Conservation (phyloP, 805 yeast genomes). For the Schizosaccharomyces lindneri region DNA sequence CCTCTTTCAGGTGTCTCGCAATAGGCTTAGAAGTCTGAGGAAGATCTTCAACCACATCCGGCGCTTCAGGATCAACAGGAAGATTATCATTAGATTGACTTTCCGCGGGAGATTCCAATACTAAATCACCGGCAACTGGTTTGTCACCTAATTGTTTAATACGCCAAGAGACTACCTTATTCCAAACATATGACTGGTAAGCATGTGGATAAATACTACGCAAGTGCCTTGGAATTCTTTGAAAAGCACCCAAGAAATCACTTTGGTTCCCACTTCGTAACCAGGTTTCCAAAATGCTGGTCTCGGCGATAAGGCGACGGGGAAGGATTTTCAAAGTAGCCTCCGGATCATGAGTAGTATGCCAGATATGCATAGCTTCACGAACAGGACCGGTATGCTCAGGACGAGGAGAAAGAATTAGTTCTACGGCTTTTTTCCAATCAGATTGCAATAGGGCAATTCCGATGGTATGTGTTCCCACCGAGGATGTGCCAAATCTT, state of each 20-base stretch:
- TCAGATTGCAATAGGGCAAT: conserved; percentile 39
- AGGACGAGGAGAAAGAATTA: conserved; percentile 39
- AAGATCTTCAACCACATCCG: neutral
- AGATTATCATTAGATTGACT: conserved; percentile 21
- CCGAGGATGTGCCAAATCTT: conserved; percentile 84
- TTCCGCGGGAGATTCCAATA: conserved; percentile 19
- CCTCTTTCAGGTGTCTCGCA: conserved; percentile 22
- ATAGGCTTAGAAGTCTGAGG: neutral
- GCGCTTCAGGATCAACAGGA: conserved; percentile 24
- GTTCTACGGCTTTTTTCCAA: conserved; percentile 58
- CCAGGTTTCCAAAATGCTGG: conserved; percentile 38
- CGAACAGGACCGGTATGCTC: conserved; percentile 5
- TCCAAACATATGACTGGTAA: conserved; percentile 92
- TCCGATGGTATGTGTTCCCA: conserved; percentile 77
- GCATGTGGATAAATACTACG: conserved; percentile 93
- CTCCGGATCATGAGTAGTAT: conserved; percentile 38
- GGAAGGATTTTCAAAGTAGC: conserved; percentile 60
- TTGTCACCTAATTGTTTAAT: conserved; percentile 41
- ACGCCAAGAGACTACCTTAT: conserved; percentile 55
- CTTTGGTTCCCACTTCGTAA: conserved; percentile 25
- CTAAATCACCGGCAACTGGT: conserved; percentile 63
- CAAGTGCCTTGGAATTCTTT: conserved; percentile 76
- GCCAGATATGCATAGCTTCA: conserved; percentile 68
- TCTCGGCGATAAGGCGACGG: conserved; percentile 64
- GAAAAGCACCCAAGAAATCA: conserved; percentile 54